These are phyloP conservation scores for Kickxella alabastrina DNA, from an alignment of 192 early-diverging fungal species.

Conservation along the genomic window DNA sequence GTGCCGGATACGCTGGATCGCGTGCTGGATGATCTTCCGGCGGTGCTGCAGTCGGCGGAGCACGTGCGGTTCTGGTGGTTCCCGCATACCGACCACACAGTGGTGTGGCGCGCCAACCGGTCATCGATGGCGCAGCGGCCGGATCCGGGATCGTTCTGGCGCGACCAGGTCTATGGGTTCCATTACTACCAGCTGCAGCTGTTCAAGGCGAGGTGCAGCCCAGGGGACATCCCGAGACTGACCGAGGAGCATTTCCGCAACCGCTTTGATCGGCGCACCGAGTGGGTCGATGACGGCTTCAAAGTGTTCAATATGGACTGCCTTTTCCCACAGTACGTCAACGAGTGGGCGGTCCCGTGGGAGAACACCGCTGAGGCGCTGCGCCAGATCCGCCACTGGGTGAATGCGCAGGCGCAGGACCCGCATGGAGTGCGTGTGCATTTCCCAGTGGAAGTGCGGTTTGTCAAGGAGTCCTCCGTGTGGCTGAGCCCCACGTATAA, in stretches of 20 bases:
- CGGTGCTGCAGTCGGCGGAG: conserved; percentile 60
- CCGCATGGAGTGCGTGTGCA: conserved; percentile 57
- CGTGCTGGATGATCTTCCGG: conserved; percentile 53
- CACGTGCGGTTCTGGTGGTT: conserved; percentile 79
- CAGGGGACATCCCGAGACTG: conserved; percentile 49
- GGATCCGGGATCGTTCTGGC: conserved; percentile 12
- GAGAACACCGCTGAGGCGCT: conserved; percentile 57
- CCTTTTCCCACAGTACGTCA: conserved; percentile 65
- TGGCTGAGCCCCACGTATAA: conserved; percentile 69
- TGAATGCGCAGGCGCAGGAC: conserved; percentile 38
- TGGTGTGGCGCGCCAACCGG: conserved; percentile 66
- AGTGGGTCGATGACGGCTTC: conserved; percentile 61
- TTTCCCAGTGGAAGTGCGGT: conserved; percentile 71
- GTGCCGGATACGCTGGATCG: conserved; percentile 55
- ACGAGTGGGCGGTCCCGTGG: conserved; percentile 74
- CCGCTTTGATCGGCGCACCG: conserved; percentile 46
- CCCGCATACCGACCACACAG: conserved; percentile 66
- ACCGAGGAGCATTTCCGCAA: conserved; percentile 56
- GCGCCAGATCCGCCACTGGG: conserved; percentile 52
- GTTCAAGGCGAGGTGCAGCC: conserved; percentile 54
- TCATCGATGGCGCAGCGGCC: conserved; percentile 36
- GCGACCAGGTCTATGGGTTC: conserved; percentile 31
- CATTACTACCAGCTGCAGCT: conserved; percentile 56
- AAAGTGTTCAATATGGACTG: conserved; percentile 68
- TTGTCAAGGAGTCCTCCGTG: conserved; percentile 51